Percentiles rank a stretch among this genome's conserved stretches.
These are phyloP conservation scores for Prunus padus DNA, from an alignment of 306 rosid genomes.

Conservation along the genomic window DNA sequence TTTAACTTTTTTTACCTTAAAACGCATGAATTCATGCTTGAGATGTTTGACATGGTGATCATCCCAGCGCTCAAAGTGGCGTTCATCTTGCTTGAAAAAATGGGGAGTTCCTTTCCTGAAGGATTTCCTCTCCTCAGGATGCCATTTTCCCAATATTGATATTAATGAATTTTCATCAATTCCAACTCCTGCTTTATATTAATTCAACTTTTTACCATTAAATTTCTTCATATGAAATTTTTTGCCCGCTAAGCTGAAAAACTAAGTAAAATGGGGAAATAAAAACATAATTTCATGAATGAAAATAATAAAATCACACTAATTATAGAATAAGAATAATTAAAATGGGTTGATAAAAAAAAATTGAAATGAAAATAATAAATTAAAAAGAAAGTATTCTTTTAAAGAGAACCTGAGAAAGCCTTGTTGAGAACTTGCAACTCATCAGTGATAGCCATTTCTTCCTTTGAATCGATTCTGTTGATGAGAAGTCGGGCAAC, in stretches of 20 bases:
- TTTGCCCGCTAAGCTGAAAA: not conserved
- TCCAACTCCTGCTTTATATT: constrained; percentile 63
- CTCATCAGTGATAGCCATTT: constrained; percentile 59
- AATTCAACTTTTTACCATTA: not conserved
- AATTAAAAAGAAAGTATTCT: not conserved
- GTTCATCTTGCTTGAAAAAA: constrained; percentile 67
- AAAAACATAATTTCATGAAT: not conserved
- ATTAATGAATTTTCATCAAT: constrained; percentile 72
- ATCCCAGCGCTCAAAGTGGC: constrained; percentile 71
- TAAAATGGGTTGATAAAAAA: not conserved
- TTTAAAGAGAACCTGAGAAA: constrained; percentile 61
- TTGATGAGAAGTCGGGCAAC: not conserved
- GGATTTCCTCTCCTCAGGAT: constrained; percentile 49
- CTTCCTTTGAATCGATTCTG: not conserved
- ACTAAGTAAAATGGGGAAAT: not conserved
- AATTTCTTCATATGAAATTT: not conserved
- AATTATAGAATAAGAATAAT: not conserved
- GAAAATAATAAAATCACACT: not conserved
- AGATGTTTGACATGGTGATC: constrained; percentile 56
- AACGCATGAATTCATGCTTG: constrained; percentile 82
- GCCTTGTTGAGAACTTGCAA: constrained; percentile 63
- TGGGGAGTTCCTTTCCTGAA: constrained; percentile 59
- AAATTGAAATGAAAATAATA: not conserved
- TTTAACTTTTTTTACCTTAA: constrained; percentile 46
- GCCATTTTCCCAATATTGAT: constrained; percentile 67